Evolutionary conservation across 169 alveolate species (phyloP).

Genomic region (Theileria equi): DNA sequence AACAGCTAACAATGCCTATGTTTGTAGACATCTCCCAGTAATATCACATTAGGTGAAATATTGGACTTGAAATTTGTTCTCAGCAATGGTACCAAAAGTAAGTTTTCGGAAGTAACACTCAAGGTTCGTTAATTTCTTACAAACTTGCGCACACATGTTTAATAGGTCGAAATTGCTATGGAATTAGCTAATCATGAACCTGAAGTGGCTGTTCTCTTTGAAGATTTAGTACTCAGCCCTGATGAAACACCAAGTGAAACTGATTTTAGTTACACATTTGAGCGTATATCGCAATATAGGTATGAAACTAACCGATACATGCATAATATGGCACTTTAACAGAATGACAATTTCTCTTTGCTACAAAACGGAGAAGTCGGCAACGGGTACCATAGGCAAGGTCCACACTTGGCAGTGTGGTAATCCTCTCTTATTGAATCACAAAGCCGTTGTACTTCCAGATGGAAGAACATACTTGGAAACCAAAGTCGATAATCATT

Average conservation of each 20-base stretch:
- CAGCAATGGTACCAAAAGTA: constrained; percentile 15
- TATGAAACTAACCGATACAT: too few relatives aligned
- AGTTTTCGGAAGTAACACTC: constrained; percentile 16
- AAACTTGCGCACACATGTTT: background rate
- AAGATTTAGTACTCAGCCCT: constrained; percentile 20
- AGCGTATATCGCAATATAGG: constrained; percentile 7
- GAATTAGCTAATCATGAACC: constrained; percentile 14
- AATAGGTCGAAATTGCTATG: constrained; percentile 27
- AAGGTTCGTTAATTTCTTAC: constrained; percentile 9
- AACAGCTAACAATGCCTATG: too few relatives aligned
- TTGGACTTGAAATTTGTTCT: constrained; percentile 27
- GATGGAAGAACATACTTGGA: constrained; percentile 38
- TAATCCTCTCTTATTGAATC: too few relatives aligned
- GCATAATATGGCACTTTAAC: too few relatives aligned
- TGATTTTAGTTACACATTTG: constrained; percentile 3
- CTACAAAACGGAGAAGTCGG: too few relatives aligned
- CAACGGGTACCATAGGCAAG: too few relatives aligned
- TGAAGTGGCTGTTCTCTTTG: background rate
- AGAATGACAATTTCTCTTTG: too few relatives aligned
- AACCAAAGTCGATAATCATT: constrained; percentile 21
- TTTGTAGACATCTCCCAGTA: background rate
- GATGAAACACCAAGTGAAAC: constrained; percentile 21
- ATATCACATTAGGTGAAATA: constrained; percentile 34
- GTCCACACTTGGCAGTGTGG: too few relatives aligned
- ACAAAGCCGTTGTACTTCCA: too few relatives aligned